Evolutionary conservation across 1,284 basidiomycete genomes (phyloP), one percentile per base, ranked within the genome.

Genomic region (Moniliella sp.): DNA sequence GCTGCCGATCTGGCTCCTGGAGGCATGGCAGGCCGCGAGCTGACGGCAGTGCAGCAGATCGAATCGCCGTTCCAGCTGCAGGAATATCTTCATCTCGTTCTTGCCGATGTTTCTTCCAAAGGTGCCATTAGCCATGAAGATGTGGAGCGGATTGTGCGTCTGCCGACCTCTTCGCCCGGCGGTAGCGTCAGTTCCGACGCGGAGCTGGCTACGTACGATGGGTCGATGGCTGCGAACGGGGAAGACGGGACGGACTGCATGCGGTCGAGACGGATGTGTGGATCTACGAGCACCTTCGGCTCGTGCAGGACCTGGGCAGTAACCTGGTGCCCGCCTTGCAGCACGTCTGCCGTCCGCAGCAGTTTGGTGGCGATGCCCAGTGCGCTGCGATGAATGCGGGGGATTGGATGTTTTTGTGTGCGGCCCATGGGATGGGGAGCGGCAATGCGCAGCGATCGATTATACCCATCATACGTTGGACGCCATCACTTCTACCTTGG

Each of bases 381-480:
- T 94, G 86, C 65, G 78, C 80, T 1, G 78, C 88, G 60, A 93
- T 94, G 86, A 88, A 88, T 60, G 84, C 86, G 10, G 80, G 78
- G 32, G 82, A 93, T 66, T 93, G 86, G 82, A 68, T 83, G 27
- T 94, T 88, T 62, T 66, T 94, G 2, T 97, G 88, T 52, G 84
- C 88, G 17, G 83, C 84, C 0, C 86, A 93, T 48, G 49, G 48
- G n/a, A n/a, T 16, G 55, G 57, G 16, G 51, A 52, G 18, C 48
- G 48, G 15, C 44, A 53, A 31, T 97, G 88, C 63, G 86, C 80
- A 56, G 88, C 86, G 1, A 88, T 93, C 35, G 86, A 93, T 66
- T 94, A 94, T 62, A 91, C 88, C 39, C 66, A 84, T 5, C 88
- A 94, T 61, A 88, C 84, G 0, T 67, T 91, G 9, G 86, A 93